Base-by-base conservation (phyloP, 2,329 filamentous ascomycete species). In the Microsporum audouinii region DNA sequence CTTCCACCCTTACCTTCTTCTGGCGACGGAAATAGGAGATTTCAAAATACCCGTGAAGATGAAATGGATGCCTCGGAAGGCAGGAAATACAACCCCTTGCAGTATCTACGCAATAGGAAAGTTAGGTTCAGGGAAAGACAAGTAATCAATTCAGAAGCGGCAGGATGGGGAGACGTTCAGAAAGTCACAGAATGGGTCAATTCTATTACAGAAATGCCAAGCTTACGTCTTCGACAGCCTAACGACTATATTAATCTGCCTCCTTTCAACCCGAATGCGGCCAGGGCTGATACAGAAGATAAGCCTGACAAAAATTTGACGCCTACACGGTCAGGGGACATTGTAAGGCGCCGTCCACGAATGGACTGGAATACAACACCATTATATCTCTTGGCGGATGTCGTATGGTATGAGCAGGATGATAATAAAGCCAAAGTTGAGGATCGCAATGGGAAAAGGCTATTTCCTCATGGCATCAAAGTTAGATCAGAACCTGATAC, bases 91-190 rank as follows among this genome's bases (percentile, higher is more conserved):
- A 96, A 99, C 71, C 94, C 92, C 3, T 76, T 99, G 29, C 94
- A 97, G 72, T 90, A 90, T 67, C 88, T 97, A 60, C 86, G 94
- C 23, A 97, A 99, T 70, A 83, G 92, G 56, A 92, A 91, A 71
- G 83, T 94, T 10, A 82, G 94, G 64, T 87, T 87, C 31, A 83
- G 91, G 14, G 89, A 95, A 74, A 83, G 89, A 45, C 86, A 83
- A 65, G 75, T 82, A 0, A 86, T 96, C 38, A 84, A 94, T 68
- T 85, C 88, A 14, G 85, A 89, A 64, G 79, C 80, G 0, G 86
- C 88, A 66, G 89, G 88, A 0, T 97, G 95, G 77, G 80, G 83
- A 43, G 86, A 96, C 71, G 78, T 89, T 0, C 78, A 82, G 2
- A 82, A 79, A 53, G 89, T 96, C 5, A 83, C 82, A 58, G 77